Percentiles rank a stretch among this genome's conserved stretches.
These are phyloP conservation scores for Fomitopsis pulvina DNA, from an alignment of 768 basidiomycete species.

Conservation along the genomic window DNA sequence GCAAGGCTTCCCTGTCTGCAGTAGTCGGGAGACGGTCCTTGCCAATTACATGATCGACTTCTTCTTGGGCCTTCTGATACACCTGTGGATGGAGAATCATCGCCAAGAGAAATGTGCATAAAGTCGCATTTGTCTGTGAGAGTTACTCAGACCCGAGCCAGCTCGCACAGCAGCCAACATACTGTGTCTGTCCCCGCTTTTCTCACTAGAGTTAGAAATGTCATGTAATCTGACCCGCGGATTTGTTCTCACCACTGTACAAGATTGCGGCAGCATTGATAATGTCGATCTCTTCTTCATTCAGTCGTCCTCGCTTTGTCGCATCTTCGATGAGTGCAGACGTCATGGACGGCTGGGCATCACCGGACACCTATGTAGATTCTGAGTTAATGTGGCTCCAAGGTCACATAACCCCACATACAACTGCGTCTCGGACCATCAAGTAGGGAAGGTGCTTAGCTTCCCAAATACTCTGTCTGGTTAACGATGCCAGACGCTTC, in stretches of 20 bases:
- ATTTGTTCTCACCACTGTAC: not conserved
- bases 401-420: not conserved
- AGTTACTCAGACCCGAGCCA: not conserved
- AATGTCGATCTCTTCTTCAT: not conserved
- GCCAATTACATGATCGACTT: conserved; percentile 57
- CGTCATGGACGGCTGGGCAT: not conserved
- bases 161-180: not conserved
- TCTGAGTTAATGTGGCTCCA: not conserved
- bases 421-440: not conserved
- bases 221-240: not conserved
- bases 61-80: conserved; percentile 50
- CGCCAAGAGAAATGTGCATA: conserved; percentile 56
- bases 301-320: not conserved
- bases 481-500: conserved; percentile 10
- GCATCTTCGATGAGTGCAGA: not conserved
- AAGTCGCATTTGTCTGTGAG: conserved; percentile 43
- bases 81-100: conserved; percentile 55
- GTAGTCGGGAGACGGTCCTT: conserved; percentile 49
- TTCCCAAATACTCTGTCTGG: not conserved
- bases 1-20: conserved; percentile 44
- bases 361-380: not conserved
- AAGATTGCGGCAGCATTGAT: not conserved
- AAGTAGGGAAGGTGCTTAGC: not conserved
- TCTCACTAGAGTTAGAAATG: not conserved
- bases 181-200: not conserved